Evolutionary conservation across 2,329 filamentous ascomycete genomes (phyloP).

Genomic region (Exserohilum turcica): DNA sequence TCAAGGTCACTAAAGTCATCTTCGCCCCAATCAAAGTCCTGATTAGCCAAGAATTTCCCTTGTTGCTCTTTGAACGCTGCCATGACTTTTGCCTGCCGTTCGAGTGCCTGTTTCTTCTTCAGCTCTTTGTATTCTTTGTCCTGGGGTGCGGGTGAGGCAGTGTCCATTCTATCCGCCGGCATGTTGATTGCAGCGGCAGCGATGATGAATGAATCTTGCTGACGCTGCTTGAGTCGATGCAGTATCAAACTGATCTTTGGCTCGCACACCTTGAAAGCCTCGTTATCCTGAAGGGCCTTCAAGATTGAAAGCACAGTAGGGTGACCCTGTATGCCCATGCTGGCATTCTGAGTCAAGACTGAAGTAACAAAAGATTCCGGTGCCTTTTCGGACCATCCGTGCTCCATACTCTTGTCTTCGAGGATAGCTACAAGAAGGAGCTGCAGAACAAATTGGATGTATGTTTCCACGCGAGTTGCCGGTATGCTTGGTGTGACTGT

Average conservation of each 20-base stretch:
- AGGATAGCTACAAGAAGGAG: conserved; percentile 82
- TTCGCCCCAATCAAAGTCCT: conserved; percentile 88
- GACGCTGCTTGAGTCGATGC: conserved; percentile 81
- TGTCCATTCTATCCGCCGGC: conserved; percentile 78
- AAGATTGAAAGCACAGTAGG: conserved; percentile 59
- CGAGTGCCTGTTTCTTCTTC: conserved; percentile 89
- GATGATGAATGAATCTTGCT: conserved; percentile 71
- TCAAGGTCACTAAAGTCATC: conserved; percentile 78
- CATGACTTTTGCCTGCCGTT: conserved; percentile 92
- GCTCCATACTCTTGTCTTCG: conserved; percentile 69
- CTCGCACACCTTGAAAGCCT: conserved; percentile 80
- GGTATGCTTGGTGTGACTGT: conserved; percentile 75
- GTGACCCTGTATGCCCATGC: conserved; percentile 42
- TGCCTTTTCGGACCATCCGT: conserved; percentile 50
- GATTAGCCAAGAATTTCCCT: conserved; percentile 88
- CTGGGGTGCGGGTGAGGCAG: conserved; percentile 74
- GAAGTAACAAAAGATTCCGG: conserved; percentile 72
- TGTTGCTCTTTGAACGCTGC: conserved; percentile 98
- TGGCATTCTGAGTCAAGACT: conserved; percentile 68
- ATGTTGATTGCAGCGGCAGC: conserved; percentile 66
- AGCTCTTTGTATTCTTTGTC: conserved; percentile 78
- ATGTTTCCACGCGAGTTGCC: conserved; percentile 83
- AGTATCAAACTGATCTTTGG: conserved; percentile 84
- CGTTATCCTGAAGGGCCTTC: conserved; percentile 63
- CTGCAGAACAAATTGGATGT: conserved; percentile 89